Conservation (phyloP, 176 grass and related monocot genomes). For the Avena eriantha region DNA sequence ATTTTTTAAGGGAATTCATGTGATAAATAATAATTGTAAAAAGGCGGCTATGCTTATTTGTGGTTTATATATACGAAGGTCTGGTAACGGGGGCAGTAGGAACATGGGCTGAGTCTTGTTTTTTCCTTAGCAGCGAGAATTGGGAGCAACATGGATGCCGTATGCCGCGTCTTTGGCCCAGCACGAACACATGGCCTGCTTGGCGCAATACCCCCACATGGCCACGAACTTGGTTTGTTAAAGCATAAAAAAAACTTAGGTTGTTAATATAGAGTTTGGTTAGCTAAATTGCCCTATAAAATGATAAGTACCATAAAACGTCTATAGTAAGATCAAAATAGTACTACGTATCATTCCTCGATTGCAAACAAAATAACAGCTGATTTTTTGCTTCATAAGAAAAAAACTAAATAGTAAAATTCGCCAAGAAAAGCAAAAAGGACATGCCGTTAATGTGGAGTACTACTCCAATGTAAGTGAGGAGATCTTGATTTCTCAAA, state of each 20-base stretch:
- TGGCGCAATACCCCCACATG: not conserved
- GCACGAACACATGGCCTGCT: not conserved
- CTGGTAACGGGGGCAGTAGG: not conserved
- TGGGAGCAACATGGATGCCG: not conserved
- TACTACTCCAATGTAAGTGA: not conserved
- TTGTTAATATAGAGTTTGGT: too few species aligned
- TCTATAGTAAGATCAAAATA: too few species aligned
- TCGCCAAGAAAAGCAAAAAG: not conserved
- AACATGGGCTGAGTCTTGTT: conserved; percentile 4
- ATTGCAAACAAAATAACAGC: too few species aligned
- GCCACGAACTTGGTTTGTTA: not conserved
- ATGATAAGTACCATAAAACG: too few species aligned
- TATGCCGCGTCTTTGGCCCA: not conserved
- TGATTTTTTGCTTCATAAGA: not conserved
- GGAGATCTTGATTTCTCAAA: too few species aligned
- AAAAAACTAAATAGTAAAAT: not conserved
- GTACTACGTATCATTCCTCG: too few species aligned
- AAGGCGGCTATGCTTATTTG: not conserved
- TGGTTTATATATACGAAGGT: not conserved
- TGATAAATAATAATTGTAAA: not conserved
- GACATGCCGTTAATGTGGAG: not conserved
- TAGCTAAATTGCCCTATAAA: not conserved
- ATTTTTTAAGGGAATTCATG: not conserved
- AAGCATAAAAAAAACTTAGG: too few species aligned
- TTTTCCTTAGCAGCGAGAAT: too few species aligned